phyloP scores from a whole-genome alignment of 2,329 filamentous ascomycete genomes.

The Stylonectria norvegica region DNA sequence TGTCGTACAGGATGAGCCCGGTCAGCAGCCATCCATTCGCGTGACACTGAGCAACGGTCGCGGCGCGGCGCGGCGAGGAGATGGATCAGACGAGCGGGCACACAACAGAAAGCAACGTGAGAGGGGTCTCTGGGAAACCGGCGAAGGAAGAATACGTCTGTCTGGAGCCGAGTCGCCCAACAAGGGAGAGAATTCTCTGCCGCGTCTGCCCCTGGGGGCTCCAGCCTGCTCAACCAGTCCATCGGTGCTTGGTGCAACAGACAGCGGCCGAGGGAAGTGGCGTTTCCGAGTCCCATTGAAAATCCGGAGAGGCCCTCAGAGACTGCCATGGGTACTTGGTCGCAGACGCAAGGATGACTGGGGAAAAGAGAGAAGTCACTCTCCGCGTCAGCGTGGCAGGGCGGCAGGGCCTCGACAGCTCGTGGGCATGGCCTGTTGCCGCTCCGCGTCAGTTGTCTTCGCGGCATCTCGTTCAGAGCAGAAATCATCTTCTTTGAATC shows the following conservation, averaged over 20 bases:
- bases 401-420: no score
- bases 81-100: constrained; percentile 1
- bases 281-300: neutral
- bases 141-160: neutral
- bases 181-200: neutral
- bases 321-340: neutral
- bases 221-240: neutral
- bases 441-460: no score
- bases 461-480: no score
- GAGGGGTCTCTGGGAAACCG: neutral
- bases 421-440: no score
- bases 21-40: neutral
- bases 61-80: neutral
- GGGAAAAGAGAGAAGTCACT: no score
- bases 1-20: neutral
- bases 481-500: no score
- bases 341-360: no score
- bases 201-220: neutral
- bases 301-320: neutral
- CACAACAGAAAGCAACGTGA: neutral
- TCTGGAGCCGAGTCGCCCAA: no score
- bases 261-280: neutral
- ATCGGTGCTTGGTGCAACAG: neutral
- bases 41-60: neutral
- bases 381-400: no score